phyloP scores from a whole-genome alignment of 1,139 yeast genomes.

The Wickerhamomyces sp. region DNA sequence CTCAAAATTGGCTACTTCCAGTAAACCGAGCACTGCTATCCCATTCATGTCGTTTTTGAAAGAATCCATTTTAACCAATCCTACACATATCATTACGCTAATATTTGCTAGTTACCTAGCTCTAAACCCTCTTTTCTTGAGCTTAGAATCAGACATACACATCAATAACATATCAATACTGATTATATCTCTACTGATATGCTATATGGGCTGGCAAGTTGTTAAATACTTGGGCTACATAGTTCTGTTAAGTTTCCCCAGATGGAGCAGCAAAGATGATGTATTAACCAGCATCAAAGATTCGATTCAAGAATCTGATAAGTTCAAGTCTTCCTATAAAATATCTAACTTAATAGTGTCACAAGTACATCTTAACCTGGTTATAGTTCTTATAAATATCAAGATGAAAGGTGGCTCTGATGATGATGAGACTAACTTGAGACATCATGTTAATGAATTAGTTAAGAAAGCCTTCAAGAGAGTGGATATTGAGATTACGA shows the following conservation, averaged over 20 bases:
- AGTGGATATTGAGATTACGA: constrained; percentile 47
- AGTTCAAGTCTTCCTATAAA: constrained; percentile 44
- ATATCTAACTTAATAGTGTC: constrained; percentile 50
- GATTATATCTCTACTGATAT: constrained; percentile 43
- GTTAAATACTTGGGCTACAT: constrained; percentile 50
- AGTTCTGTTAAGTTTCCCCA: constrained; percentile 50
- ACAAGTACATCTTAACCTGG: constrained; percentile 57
- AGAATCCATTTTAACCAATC: constrained; percentile 38
- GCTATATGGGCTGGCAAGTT: constrained; percentile 51
- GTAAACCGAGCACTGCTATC: neutral
- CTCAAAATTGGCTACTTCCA: constrained; percentile 23
- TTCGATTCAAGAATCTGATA: constrained; percentile 41
- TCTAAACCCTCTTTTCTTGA: constrained; percentile 25
- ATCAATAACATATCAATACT: constrained; percentile 49
- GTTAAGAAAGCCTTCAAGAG: constrained; percentile 30
- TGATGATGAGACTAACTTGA: constrained; percentile 57
- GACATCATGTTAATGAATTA: constrained; percentile 50
- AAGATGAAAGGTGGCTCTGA: constrained; percentile 64
- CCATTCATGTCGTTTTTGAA: constrained; percentile 7
- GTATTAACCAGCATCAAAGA: constrained; percentile 37
- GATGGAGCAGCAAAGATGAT: constrained; percentile 35
- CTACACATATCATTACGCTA: constrained; percentile 61
- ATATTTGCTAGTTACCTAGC: constrained; percentile 40
- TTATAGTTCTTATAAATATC: constrained; percentile 51
- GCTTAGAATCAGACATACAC: constrained; percentile 32